Evolutionary conservation across 192 early-diverging fungal genomes (phyloP).

Genomic region (Paraglomus brasilianum): DNA sequence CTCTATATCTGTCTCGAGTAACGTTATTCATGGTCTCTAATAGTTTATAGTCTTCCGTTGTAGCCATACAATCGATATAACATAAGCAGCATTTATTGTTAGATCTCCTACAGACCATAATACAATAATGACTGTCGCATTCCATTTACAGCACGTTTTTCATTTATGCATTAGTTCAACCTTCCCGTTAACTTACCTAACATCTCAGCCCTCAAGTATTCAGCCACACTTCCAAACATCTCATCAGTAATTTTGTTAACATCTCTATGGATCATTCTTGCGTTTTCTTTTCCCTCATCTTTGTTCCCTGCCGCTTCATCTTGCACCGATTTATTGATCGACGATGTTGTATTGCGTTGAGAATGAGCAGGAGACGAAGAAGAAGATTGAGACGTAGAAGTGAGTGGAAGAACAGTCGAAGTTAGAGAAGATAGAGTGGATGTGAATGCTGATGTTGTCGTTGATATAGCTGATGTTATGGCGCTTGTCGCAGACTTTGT

Average conservation of each 20-base stretch:
- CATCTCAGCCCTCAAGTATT: conserved; percentile 44
- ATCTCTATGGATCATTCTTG: conserved; percentile 29
- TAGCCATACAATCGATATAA: conserved; percentile 26
- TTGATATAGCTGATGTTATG: background rate
- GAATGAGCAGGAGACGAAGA: background rate
- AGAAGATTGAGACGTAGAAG: conserved; percentile 6
- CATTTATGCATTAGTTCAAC: too few relatives aligned
- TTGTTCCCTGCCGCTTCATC: conserved; percentile 18
- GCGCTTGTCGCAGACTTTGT: too few relatives aligned
- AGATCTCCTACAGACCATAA: too few relatives aligned
- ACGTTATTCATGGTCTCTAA: conserved; percentile 45
- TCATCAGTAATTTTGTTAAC: conserved; percentile 42
- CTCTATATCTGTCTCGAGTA: conserved; percentile 41
- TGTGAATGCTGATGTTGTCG: conserved; percentile 16
- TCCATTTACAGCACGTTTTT: too few relatives aligned
- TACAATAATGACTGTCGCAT: too few relatives aligned
- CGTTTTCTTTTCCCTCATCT: background rate
- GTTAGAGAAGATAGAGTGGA: conserved; percentile 26
- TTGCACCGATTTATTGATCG: background rate
- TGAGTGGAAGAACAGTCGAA: conserved; percentile 8
- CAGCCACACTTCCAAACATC: conserved; percentile 43
- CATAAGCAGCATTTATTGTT: background rate
- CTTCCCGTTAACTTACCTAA: conserved; percentile 27
- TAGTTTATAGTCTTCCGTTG: conserved; percentile 43
- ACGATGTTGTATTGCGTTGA: background rate